Base-by-base conservation (phyloP, 768 basidiomycete species). In the Trametes villosa region DNA sequence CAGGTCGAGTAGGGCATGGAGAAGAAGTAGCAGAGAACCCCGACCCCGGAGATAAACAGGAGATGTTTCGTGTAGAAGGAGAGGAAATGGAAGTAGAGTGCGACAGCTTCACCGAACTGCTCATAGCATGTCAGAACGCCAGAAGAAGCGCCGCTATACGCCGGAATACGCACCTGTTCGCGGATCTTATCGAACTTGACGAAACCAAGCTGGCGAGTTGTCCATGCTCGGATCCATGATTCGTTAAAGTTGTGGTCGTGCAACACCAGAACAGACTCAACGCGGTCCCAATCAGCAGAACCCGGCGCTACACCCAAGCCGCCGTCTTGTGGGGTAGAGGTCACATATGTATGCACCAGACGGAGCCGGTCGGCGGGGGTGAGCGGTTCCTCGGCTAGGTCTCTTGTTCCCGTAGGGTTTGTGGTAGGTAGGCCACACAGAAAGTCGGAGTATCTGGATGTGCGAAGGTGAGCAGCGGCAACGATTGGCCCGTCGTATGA, bases 11-110 rank as follows among this genome's bases (percentile, higher is more conserved):
- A 98, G 0, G 88, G 83, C 0, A 82, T 79, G 27, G 85, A 83
- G 68, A 90, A 81, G 74, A 86, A 82, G 76, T 86, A 93, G 71
- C 86, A 88, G 20, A 83, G 50, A 47, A 86, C 67, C 1, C 95
- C 94, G 40, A 93, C 76, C 17, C 75, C 70, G 2, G 94, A 86
- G 3, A 95, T 91, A 65, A 94, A 84, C 24, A 88, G 67, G 44
- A 98, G 86, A 33, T 88, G 86, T 44, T 83, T 82, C 0, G 95
- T 90, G 76, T 98, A 98, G 44, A 86, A 85, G 7, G 86, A 83
- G 18, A 98, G 82, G 78, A 96, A 97, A 49, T 85, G 83, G 74
- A 96, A 98, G 76, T 99, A 96, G 34, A 94, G 82, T 1, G 93
- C 92, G 17, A 94, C 76, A 1, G 86, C 81, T 69, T 92, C 91